These are phyloP conservation scores for Nothophaeocryptopus gaeumannii DNA, from an alignment of 2,329 filamentous ascomycete species.

Conservation along the genomic window DNA sequence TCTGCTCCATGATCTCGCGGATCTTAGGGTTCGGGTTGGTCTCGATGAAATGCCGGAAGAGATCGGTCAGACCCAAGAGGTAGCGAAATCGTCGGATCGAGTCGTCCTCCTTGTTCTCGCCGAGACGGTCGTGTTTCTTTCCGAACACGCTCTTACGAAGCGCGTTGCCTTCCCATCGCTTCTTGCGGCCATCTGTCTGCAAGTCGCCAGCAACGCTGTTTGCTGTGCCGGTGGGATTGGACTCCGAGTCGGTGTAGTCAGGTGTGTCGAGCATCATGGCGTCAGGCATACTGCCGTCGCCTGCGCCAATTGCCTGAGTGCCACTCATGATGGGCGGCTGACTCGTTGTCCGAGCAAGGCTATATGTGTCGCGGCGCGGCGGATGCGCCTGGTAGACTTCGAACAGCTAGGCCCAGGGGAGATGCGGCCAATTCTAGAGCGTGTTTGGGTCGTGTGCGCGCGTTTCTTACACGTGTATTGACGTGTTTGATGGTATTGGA, in stretches of 20 bases:
- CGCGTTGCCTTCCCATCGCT: conserved; percentile 81
- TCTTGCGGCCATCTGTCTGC: conserved; percentile 72
- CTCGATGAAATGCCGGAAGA: conserved; percentile 99
- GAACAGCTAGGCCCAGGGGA: conserved; percentile 1
- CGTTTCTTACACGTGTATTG: not conserved
- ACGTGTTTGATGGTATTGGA: conserved; percentile 5
- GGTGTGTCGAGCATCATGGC: conserved; percentile 54
- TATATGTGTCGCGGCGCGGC: conserved; percentile 8
- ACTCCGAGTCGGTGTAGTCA: conserved; percentile 65
- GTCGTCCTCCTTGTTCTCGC: conserved; percentile 96
- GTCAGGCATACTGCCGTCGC: conserved; percentile 34
- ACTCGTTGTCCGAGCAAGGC: not conserved
- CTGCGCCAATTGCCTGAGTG: conserved; percentile 27
- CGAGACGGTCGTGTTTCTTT: conserved; percentile 88
- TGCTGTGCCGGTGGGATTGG: conserved; percentile 65
- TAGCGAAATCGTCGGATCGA: conserved; percentile 93
- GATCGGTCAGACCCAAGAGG: conserved; percentile 86
- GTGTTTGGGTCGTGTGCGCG: conserved; percentile 10
- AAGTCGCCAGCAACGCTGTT: conserved; percentile 82
- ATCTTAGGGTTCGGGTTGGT: conserved; percentile 94
- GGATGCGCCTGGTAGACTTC: conserved; percentile 14
- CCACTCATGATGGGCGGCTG: conserved; percentile 22
- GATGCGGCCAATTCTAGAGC: conserved; percentile 10
- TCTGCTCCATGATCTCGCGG: conserved; percentile 88
- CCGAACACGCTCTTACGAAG: conserved; percentile 89